Evolutionary conservation across 2,329 filamentous ascomycete species (phyloP).

Genomic region (Fusarium sp.): DNA sequence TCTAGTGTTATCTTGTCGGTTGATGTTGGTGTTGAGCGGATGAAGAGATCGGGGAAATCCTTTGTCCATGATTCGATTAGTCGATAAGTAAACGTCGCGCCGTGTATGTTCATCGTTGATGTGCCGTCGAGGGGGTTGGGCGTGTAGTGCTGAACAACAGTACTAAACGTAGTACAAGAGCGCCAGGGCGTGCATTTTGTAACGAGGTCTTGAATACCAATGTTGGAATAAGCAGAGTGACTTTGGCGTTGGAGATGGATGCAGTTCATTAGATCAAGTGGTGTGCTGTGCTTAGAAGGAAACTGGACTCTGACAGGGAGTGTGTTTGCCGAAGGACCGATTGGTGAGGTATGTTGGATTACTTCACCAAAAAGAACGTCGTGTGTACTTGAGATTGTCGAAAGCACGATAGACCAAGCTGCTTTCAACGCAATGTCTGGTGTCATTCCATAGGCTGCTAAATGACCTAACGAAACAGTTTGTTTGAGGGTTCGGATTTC

Average conservation of each 20-base stretch:
- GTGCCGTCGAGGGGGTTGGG: conserved; percentile 50
- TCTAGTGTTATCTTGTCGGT: conserved; percentile 55
- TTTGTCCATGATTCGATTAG: conserved; percentile 55
- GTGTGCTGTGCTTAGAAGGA: conserved; percentile 57
- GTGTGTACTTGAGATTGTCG: conserved; percentile 59
- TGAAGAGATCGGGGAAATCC: conserved; percentile 59
- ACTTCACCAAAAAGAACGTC: conserved; percentile 69
- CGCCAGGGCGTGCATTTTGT: conserved; percentile 66
- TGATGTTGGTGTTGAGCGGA: conserved; percentile 54
- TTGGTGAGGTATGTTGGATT: conserved; percentile 56
- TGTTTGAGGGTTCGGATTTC: conserved; percentile 56
- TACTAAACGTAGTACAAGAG: conserved; percentile 65
- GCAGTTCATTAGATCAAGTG: conserved; percentile 61
- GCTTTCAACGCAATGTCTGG: conserved; percentile 67
- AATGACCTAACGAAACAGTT: conserved; percentile 55
- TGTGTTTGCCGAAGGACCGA: conserved; percentile 64
- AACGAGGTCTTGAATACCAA: conserved; percentile 63
- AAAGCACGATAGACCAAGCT: conserved; percentile 68
- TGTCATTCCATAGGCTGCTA: conserved; percentile 58
- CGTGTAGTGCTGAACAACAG: conserved; percentile 63
- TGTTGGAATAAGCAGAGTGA: conserved; percentile 57
- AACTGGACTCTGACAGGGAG: conserved; percentile 63
- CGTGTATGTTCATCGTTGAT: conserved; percentile 58
- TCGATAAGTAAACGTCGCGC: conserved; percentile 59
- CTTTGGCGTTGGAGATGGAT: conserved; percentile 63